Evolutionary conservation across 352 stramenopile species (phyloP), one percentile per base, ranked within the genome.

Genomic region (Globisporangium perplexum): DNA sequence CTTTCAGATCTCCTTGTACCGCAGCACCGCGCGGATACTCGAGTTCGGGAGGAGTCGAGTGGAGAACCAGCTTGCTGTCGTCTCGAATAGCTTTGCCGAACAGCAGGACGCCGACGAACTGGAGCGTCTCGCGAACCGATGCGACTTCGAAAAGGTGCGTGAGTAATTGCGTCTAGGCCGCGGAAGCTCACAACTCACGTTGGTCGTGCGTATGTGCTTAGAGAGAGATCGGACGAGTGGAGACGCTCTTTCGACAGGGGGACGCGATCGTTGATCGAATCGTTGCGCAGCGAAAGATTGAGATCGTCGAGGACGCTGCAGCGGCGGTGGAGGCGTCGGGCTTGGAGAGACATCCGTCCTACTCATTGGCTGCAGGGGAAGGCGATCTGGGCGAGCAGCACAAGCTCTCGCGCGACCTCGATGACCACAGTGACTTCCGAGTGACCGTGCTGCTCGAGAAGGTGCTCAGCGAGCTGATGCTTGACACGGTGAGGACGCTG

Each of bases 101-200:
- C 49, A 63, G 20, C 38, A 60, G 1, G 44, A 51, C 18, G 15
- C 18, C 3, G 49, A 52, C 15, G 55, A 67, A n/a, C 50, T 59
- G n/a, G 35, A 60, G 0, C 45, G 48, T 5, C 46, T 63, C 12
- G 31, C 28, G 7, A 18, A 17, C 7, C 60, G 30, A 22, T 63
- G 30, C 18, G 48, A n/a, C 7, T 67, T 67, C 24, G 60, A 63
- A 39, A 23, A 49, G 60, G 59, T 66, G 33, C 18, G 43, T 35
- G 0, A 8, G 11, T 35, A 15, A 11, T 36, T 1, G 15, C 6
- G 18, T 18, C 15, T 20, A 10, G 12, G 22, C 7, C 41, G 18
- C 1, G 39, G 12, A 8, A 15, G 17, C 39, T 12, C 18, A 10
- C 8, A 14, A 4, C 5, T 24, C n/a, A 46, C 23, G 22, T 56